Base-by-base conservation (phyloP, 2,329 filamentous ascomycete species). In the Elsinoe australis region DNA sequence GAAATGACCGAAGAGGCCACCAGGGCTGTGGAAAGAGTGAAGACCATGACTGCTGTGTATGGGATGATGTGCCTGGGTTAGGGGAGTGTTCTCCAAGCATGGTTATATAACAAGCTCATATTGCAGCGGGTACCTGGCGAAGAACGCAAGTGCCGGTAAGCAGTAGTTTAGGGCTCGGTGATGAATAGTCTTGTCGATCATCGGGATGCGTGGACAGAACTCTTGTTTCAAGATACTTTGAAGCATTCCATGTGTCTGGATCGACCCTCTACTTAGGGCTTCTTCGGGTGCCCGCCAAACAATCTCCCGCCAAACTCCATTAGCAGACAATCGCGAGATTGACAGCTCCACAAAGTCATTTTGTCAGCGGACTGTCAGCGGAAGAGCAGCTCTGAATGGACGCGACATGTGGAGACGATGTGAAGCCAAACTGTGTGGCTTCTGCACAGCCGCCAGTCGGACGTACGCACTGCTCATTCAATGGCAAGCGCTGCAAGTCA, bases 101-200 rank as follows among this genome's bases (percentile, higher is more conserved):
- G 26, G 9, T 44, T 44, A 44, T 44, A 44, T 44, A 44, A 12
- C 39, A 44, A 44, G 39, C 39, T 44, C 39, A 44, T 32, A 24
- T 17, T 39, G 17, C 26, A 44, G 21, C 12, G 24, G 26, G 5
- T 24, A 5, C n/a, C 12, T 44, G 9, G 17, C n/a, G 26, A 15
- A 26, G 24, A 14, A 14, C 32, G 19, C 26, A 44, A 44, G 17
- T 44, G 39, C 39, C 39, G 39, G 26, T 29, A 9, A 21, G 26
- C 26, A 29, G 26, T 12, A 44, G 39, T 31, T 17, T 17, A 31
- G 39, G 28, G 15, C 28, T 31, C 39, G 14, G 26, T n/a, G 26
- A 12, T 12, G 26, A 29, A 29, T 6, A 29, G n/a, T 15, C 18
- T 18, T 31, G 39, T 29, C 39, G 39, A 44, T 44, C 39, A 9